Percentiles rank a stretch among this genome's conserved stretches.
phyloP scores from a whole-genome alignment of 352 stramenopile genomes.

The Phytophthora pini region DNA sequence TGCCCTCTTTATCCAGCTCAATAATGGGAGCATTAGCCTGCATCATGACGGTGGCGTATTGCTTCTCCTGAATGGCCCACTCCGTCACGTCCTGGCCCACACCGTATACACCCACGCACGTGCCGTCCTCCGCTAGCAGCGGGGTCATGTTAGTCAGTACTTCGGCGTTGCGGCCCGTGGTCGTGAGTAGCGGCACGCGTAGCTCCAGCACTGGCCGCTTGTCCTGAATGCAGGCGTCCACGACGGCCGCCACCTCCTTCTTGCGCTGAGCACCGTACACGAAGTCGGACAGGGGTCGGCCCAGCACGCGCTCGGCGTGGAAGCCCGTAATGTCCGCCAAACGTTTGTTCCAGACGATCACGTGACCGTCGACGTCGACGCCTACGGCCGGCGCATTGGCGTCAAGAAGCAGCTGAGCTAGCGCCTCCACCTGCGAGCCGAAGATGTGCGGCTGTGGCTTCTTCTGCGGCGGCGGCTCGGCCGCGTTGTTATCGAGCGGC shows the following conservation, averaged over 20 bases:
- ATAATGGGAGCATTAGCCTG: slow-evolving; percentile 80
- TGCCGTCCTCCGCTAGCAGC: slow-evolving; percentile 47
- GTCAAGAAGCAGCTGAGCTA: slow-evolving; percentile 54
- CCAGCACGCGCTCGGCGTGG: slow-evolving; percentile 41
- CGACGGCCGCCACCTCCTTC: slow-evolving; percentile 34
- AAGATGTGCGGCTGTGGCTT: slow-evolving; percentile 7
- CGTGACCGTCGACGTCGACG: slow-evolving; percentile 49
- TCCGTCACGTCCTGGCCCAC: slow-evolving; percentile 66
- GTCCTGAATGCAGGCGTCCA: slow-evolving; percentile 32
- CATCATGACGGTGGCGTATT: slow-evolving; percentile 76
- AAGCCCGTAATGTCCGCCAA: slow-evolving; percentile 64
- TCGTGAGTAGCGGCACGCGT: slow-evolving; percentile 54
- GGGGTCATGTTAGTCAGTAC: slow-evolving; percentile 66
- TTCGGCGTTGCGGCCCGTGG: slow-evolving; percentile 48
- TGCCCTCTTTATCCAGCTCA: slow-evolving; percentile 72
- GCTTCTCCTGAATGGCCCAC: slow-evolving; percentile 54
- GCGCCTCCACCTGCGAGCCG: slow-evolving; percentile 24
- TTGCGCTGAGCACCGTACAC: slow-evolving; percentile 57
- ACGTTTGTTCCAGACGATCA: slow-evolving; percentile 75
- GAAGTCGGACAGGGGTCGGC: slow-evolving; percentile 49
- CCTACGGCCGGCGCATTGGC: slow-evolving; percentile 72
- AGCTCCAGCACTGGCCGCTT: slow-evolving; percentile 59
- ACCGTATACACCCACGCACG: slow-evolving; percentile 56
- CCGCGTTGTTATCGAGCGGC: slow-evolving; percentile 19
- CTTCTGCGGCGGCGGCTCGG: neutral